Base-by-base conservation (phyloP, 768 basidiomycete genomes). In the Leccinum uliginosum region DNA sequence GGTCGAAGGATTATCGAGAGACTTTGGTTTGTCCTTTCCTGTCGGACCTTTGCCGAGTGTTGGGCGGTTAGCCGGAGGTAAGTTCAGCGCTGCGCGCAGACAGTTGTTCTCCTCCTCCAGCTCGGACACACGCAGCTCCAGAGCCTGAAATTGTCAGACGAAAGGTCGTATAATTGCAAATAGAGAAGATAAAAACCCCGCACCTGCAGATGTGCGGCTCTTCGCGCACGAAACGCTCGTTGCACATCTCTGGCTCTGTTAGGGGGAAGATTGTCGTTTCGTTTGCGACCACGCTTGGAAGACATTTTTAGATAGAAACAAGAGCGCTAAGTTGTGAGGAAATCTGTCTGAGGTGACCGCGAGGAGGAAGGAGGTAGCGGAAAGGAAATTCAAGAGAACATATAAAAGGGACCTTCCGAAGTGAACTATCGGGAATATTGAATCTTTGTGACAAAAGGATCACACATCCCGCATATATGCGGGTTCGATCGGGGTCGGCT, bases 171-270 rank as follows among this genome's bases (percentile, higher is more conserved):
- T 61, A 68, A 73, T 72, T 76, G 68, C 70, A 76, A 80, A 68
- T 73, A 68, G 67, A 63, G 62, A 69, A 58, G 64, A 59, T 63
- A 67, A 65, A 65, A 56, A 57, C 61, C 50, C 73, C 76, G 63
- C 60, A 90, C 89, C 78, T 87, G 82, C 54, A 95, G 80, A 71
- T 94, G 92, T 55, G 91, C 91, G 59, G 91, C 91, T 64, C 92
- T 83, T 62, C 93, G 78, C 32, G 92, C 93, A 60, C 92, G 82
- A 76, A 94, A 95, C 9, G 91, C 92, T 67, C 92, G 76, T 69
- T 95, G 92, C 17, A 93, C 90, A 66, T 94, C 93, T 56, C 93
- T 78, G 27, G 92, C 91, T 60, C 91, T 83, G 64, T 75, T 78
- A 59, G 83, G 82, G 64, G 83, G 83, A 38, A 84, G 79, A 64